phyloP scores from a whole-genome alignment of 2,329 filamentous ascomycete species.

The Sporothrix globosa region DNA sequence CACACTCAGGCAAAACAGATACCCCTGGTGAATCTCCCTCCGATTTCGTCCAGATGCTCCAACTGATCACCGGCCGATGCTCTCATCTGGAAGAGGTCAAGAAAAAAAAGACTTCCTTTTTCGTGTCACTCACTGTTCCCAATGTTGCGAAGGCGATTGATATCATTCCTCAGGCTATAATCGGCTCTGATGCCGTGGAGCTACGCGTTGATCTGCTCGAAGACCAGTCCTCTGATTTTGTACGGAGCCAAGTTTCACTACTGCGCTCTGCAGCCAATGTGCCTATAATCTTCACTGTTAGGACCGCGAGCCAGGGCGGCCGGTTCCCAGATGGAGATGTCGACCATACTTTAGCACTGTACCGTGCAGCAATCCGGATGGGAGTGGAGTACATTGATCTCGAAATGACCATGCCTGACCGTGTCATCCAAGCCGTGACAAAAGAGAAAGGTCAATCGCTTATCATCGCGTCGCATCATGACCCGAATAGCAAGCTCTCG shows the following conservation, averaged over 20 bases:
- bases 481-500: slow-evolving; percentile 74
- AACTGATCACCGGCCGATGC: slow-evolving; percentile 66
- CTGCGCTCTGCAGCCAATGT: slow-evolving; percentile 65
- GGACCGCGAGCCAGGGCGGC: slow-evolving; percentile 84
- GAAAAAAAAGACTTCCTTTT: slow-evolving; percentile 78
- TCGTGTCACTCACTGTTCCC: slow-evolving; percentile 86
- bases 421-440: slow-evolving; percentile 70
- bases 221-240: slow-evolving; percentile 74
- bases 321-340: slow-evolving; percentile 78
- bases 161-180: slow-evolving; percentile 70
- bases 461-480: slow-evolving; percentile 95
- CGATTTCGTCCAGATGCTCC: slow-evolving; percentile 75
- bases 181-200: slow-evolving; percentile 92
- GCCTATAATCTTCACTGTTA: slow-evolving; percentile 89
- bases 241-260: slow-evolving; percentile 79
- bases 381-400: slow-evolving; percentile 92
- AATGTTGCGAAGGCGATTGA: slow-evolving; percentile 66
- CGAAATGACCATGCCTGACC: slow-evolving; percentile 81
- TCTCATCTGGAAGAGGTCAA: slow-evolving; percentile 59
- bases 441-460: slow-evolving; percentile 71
- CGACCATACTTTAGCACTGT: slow-evolving; percentile 73
- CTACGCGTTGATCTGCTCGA: slow-evolving; percentile 87
- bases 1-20: slow-evolving; percentile 54
- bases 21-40: slow-evolving; percentile 53
- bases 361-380: slow-evolving; percentile 75